Base-by-base conservation (phyloP, 345 rosid genomes). In the Eucalyptus microcorys region DNA sequence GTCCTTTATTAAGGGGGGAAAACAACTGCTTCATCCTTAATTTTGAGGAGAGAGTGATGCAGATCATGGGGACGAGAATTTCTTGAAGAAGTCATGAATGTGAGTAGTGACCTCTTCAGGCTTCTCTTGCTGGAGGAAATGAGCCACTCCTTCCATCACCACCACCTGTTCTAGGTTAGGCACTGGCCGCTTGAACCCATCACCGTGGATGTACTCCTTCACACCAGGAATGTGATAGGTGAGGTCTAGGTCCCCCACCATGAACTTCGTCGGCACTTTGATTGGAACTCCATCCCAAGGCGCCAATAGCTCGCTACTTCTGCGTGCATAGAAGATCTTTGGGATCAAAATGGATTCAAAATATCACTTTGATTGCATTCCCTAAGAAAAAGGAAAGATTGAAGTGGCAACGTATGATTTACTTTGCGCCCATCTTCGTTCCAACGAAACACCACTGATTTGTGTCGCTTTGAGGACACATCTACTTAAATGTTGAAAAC, bases 111-210 rank as follows among this genome's bases (percentile, higher is more conserved):
- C 91, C 89, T 96, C 97, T 10, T 93, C 95, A 0, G 98, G 93
- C 91, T 90, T 96, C 93, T 96, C 98, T 90, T 94, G 95, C 50
- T 94, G 93, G 52, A 95, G 89, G 90, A 95, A 96, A 86, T 96
- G 99, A 66, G 93, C 97, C 40, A 79, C 98, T 86, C 95, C 98
- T 94, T 96, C 98, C 96, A 97, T 88, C 40, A 97, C 95, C 84
- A 96, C 95, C 48, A 96, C 93, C 27, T 96, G 96, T 90, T 96
- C 93, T 90, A 97, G 86, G 27, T 92, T 92, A 7, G 99, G 99
- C 61, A 95, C 99, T 3, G 83, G 64, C 87, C 88, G 90, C 93
- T 93, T 96, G 87, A 97, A 90, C 42, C 91, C 95, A 30, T 94
- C 94, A 7, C 85, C 85, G 85, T 96, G 95, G 88, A 97, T 90